These are phyloP conservation scores for Phytophthora sojae DNA, from an alignment of 352 stramenopile genomes.

Conservation along the genomic window DNA sequence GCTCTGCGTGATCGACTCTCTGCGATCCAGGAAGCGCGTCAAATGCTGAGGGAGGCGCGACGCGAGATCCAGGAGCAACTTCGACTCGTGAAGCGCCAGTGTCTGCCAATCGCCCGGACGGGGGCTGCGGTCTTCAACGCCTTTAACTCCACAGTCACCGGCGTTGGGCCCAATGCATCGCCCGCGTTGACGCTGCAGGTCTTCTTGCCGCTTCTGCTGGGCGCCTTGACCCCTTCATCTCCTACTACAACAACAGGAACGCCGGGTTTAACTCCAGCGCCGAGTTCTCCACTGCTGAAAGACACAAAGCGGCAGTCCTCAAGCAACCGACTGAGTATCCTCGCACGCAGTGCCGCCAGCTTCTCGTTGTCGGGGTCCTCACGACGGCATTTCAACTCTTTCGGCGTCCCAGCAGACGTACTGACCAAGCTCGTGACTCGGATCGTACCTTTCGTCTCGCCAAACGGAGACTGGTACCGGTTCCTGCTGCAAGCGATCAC, in stretches of 20 bases:
- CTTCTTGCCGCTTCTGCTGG: slow-evolving; percentile 46
- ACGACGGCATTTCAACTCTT: slow-evolving; percentile 8
- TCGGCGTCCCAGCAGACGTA: slow-evolving; percentile 11
- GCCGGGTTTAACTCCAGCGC: not conserved
- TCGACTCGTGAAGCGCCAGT: slow-evolving; percentile 27
- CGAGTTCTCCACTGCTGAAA: slow-evolving; percentile 1
- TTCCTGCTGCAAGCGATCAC: slow-evolving; percentile 38
- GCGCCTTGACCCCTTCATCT: slow-evolving; percentile 3
- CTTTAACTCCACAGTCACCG: slow-evolving; percentile 38
- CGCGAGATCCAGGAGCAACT: slow-evolving; percentile 23
- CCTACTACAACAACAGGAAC: not conserved
- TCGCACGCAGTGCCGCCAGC: slow-evolving; percentile 10
- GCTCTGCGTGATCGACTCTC: slow-evolving; percentile 37
- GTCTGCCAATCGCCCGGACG: slow-evolving; percentile 24
- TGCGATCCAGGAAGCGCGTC: slow-evolving; percentile 37
- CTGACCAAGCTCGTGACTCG: slow-evolving; percentile 24
- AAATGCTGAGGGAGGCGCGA: slow-evolving; percentile 13
- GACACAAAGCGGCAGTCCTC: slow-evolving; percentile 15
- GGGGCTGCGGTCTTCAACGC: slow-evolving; percentile 54
- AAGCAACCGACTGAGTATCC: slow-evolving; percentile 9
- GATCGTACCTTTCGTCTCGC: slow-evolving; percentile 27
- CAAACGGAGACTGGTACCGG: slow-evolving; percentile 31
- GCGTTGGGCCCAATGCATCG: not conserved
- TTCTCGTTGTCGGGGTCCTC: slow-evolving; percentile 12
- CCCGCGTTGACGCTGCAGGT: slow-evolving; percentile 40